phyloP scores from a whole-genome alignment of 192 early-diverging fungal genomes.

The Podila verticillata region DNA sequence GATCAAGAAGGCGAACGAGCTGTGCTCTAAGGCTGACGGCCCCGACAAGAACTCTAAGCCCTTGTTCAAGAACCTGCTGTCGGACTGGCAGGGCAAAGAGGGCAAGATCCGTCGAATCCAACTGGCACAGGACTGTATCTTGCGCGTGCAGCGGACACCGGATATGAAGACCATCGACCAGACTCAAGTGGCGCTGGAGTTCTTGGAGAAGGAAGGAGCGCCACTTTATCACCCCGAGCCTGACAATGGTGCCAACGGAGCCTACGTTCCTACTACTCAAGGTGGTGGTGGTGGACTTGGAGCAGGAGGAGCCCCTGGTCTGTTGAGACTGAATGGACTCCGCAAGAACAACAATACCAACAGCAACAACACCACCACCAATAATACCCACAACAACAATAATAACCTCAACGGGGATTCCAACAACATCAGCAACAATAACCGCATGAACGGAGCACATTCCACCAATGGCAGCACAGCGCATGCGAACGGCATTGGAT shows the following conservation, averaged over 20 bases:
- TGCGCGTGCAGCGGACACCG: conserved; percentile 40
- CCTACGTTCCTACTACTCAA: neutral
- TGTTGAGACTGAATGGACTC: conserved; percentile 10
- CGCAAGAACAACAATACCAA: conserved; percentile 3
- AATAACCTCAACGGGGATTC: conserved; percentile 6
- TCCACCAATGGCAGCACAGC: neutral
- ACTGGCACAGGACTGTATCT: conserved; percentile 43
- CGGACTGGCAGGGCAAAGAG: conserved; percentile 52
- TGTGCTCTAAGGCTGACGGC: conserved; percentile 46
- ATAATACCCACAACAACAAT: conserved; percentile 21
- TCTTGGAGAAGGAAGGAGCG: conserved; percentile 35
- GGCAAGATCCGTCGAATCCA: conserved; percentile 43
- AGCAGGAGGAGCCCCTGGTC: conserved; percentile 20
- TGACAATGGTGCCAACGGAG: neutral
- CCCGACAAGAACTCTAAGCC: conserved; percentile 51
- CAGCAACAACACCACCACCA: conserved; percentile 8
- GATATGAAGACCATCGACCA: conserved; percentile 53
- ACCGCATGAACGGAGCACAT: neutral
- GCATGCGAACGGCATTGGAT: neutral
- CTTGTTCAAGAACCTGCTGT: conserved; percentile 52
- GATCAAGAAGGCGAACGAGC: conserved; percentile 48
- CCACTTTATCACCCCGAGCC: conserved; percentile 10
- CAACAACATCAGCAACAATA: conserved; percentile 4
- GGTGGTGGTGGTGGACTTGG: conserved; percentile 3
- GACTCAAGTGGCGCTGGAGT: conserved; percentile 39